Conservation (phyloP, 2,329 filamentous ascomycete genomes). For the Diaporthe australafricana region DNA sequence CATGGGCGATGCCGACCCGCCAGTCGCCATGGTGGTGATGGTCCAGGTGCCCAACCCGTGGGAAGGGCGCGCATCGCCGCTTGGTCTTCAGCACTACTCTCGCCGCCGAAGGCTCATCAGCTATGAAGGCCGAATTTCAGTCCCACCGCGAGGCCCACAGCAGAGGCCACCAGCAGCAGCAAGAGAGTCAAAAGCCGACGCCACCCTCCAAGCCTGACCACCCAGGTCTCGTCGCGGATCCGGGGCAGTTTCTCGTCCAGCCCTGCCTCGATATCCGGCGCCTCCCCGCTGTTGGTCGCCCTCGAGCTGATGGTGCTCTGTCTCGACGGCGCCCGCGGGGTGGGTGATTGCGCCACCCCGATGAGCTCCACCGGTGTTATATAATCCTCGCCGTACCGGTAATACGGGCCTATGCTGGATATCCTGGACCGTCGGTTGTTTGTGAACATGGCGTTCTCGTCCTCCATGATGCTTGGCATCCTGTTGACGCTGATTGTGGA, state of each 20-base stretch:
- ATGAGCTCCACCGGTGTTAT: slow-evolving; percentile 33
- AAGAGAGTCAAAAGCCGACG: slow-evolving; percentile 48
- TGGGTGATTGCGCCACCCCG: slow-evolving; percentile 3
- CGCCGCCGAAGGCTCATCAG: background rate
- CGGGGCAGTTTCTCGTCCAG: slow-evolving; percentile 23
- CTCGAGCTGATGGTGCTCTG: slow-evolving; percentile 13
- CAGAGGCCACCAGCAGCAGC: slow-evolving; percentile 47
- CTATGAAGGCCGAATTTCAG: slow-evolving; percentile 37
- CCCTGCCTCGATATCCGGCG: slow-evolving; percentile 19
- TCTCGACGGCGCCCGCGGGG: slow-evolving; percentile 11
- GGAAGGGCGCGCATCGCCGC: background rate
- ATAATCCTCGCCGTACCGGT: slow-evolving; percentile 38
- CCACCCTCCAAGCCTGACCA: slow-evolving; percentile 46
- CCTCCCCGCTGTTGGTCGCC: slow-evolving; percentile 17
- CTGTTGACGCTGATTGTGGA: slow-evolving; percentile 23
- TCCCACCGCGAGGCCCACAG: slow-evolving; percentile 54
- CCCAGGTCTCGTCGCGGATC: slow-evolving; percentile 38
- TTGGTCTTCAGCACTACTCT: background rate
- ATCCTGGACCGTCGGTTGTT: slow-evolving; percentile 10
- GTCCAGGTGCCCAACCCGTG: background rate
- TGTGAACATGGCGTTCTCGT: slow-evolving; percentile 27
- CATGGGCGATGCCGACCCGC: background rate
- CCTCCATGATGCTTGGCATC: slow-evolving; percentile 34
- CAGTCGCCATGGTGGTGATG: background rate
- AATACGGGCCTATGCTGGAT: slow-evolving; percentile 15